Percentiles rank a stretch among this genome's conserved stretches.
Evolutionary conservation across 106 monocot species (phyloP).

Genomic region (Platanthera zijinensis): DNA sequence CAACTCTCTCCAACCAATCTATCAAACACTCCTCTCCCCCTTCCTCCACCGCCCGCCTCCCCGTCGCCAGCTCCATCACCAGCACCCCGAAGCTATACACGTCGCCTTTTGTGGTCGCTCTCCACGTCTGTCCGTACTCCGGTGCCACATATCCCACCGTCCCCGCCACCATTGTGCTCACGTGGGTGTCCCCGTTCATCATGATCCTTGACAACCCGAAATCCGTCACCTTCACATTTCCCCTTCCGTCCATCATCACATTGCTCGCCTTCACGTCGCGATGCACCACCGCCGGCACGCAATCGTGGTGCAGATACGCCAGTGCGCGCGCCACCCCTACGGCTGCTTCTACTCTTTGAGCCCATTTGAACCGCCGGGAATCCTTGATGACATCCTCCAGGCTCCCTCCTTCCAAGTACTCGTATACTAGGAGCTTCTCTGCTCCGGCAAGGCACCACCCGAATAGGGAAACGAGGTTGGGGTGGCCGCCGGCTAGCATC

Average conservation of each 20-base stretch:
- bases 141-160: conserved; percentile 94
- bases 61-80: conserved; percentile 77
- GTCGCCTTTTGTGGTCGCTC: conserved; percentile 72
- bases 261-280: conserved; percentile 94
- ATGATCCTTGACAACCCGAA: conserved; percentile 69
- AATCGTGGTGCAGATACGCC: conserved; percentile 69
- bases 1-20: conserved; percentile 50
- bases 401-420: conserved; percentile 73
- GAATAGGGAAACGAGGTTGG: conserved; percentile 58
- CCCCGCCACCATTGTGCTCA: conserved; percentile 79
- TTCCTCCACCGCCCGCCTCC: conserved; percentile 67
- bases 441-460: conserved; percentile 69
- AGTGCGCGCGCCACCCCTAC: conserved; percentile 62
- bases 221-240: conserved; percentile 56
- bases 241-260: conserved; percentile 54
- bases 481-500: conserved; percentile 46
- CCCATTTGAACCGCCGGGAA: conserved; percentile 29
- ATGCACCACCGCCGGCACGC: conserved; percentile 75
- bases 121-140: conserved; percentile 65
- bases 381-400: conserved; percentile 55
- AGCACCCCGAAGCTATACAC: conserved; percentile 86
- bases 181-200: conserved; percentile 50
- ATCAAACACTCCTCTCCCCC: conserved; percentile 68
- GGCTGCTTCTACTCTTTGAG: conserved; percentile 31
- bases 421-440: conserved; percentile 63